These are phyloP conservation scores for Phytophthora citricola DNA, from an alignment of 352 stramenopile genomes.

Conservation along the genomic window DNA sequence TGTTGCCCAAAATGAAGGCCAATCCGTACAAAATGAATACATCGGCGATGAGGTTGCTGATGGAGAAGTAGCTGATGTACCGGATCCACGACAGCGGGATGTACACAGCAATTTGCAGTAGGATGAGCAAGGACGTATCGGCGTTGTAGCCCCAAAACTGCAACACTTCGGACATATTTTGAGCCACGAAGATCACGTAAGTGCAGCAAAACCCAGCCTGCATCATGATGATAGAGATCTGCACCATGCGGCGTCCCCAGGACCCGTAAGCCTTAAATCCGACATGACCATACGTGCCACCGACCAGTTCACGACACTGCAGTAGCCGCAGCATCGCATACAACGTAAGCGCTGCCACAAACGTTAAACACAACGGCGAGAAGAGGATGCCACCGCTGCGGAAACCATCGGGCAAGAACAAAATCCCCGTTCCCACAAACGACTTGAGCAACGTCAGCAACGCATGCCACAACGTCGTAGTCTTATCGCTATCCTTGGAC, in stretches of 20 bases:
- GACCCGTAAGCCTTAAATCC: slow-evolving; percentile 68
- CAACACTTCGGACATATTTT: slow-evolving; percentile 81
- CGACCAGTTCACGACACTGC: slow-evolving; percentile 69
- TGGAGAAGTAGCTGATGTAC: slow-evolving; percentile 89
- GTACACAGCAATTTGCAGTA: slow-evolving; percentile 78
- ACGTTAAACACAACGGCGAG: slow-evolving; percentile 67
- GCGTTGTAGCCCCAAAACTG: slow-evolving; percentile 54
- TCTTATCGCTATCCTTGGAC: slow-evolving; percentile 65
- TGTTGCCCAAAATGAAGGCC: slow-evolving; percentile 77
- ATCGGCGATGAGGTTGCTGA: slow-evolving; percentile 85
- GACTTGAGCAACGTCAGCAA: slow-evolving; percentile 83
- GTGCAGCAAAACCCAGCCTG: slow-evolving; percentile 87
- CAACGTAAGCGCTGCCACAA: slow-evolving; percentile 70
- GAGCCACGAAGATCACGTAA: slow-evolving; percentile 85
- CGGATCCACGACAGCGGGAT: slow-evolving; percentile 86
- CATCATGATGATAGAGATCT: slow-evolving; percentile 87
- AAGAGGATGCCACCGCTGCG: slow-evolving; percentile 77
- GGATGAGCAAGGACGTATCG: slow-evolving; percentile 62
- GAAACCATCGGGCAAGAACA: slow-evolving; percentile 84
- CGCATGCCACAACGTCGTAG: slow-evolving; percentile 80
- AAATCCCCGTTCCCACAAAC: slow-evolving; percentile 81
- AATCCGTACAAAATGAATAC: slow-evolving; percentile 88
- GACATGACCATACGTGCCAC: slow-evolving; percentile 82
- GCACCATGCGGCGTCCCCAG: slow-evolving; percentile 78
- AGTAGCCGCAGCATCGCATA: slow-evolving; percentile 82